phyloP scores from a whole-genome alignment of 805 yeast species.

The Yarrowia sp. region DNA sequence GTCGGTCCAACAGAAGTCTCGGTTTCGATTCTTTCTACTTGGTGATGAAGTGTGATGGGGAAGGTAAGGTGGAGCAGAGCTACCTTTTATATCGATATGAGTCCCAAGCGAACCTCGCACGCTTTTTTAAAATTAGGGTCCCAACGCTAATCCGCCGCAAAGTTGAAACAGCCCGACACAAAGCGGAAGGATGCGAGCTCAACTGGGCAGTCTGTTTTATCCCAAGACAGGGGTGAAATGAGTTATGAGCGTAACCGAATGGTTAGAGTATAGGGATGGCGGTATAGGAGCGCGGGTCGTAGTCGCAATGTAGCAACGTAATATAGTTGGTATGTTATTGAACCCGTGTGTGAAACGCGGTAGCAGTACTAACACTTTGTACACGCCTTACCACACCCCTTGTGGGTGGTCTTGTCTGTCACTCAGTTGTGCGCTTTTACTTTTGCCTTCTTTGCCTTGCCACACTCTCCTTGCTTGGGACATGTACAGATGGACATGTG shows the following conservation, averaged over 20 bases:
- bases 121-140: slow-evolving; percentile 8
- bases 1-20: slow-evolving; percentile 38
- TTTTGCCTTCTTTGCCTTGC: neutral
- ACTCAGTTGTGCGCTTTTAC: neutral
- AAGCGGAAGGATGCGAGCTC: slow-evolving; percentile 26
- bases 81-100: neutral
- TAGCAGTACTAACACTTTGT: no score
- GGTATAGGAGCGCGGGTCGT: no score
- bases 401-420: no score
- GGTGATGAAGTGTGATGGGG: slow-evolving; percentile 27
- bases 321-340: no score
- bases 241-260: neutral
- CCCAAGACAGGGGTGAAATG: slow-evolving; percentile 29
- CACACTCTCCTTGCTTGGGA: slow-evolving; percentile 32
- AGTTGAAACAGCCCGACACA: slow-evolving; percentile 24
- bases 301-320: no score
- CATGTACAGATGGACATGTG: slow-evolving; percentile 1
- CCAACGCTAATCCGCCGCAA: neutral
- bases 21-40: neutral
- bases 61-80: neutral
- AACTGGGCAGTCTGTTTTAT: slow-evolving; percentile 5
- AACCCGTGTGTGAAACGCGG: no score
- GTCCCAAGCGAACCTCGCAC: slow-evolving; percentile 4
- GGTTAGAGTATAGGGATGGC: no score
- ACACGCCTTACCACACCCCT: no score